Base-by-base conservation (phyloP, 1,284 basidiomycete genomes). In the Xerocomus amazonicus region DNA sequence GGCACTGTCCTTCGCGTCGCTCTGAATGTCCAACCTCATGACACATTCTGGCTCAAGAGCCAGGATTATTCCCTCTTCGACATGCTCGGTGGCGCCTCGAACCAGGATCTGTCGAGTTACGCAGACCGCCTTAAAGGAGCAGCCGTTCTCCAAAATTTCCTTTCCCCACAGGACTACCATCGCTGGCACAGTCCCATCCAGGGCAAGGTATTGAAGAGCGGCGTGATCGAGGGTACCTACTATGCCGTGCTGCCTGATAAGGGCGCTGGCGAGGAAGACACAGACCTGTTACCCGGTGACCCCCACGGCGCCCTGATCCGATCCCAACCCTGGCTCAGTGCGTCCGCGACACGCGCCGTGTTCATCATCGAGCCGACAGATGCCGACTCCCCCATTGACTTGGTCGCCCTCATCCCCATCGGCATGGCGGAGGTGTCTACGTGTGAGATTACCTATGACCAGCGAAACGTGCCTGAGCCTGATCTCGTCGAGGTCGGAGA, bases 371-470 rank as follows among this genome's bases (percentile, higher is more conserved):
- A 77, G 45, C 65, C 75, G 6, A 69, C 73, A 23, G 73, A 77
- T 19, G 16, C 43, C 7, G 27, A 9, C 28, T 31, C 29, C 8
- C 29, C 29, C 29, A 29, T 38, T 4, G 44, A 26, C 2, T 23
- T 77, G 48, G 69, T 79, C 61, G 72, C 70, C 42, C 77, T 81
- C 59, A 67, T 81, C 9, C 76, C 62, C 0, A 69, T 81, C 19
- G 80, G 80, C 0, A 80, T 83, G 78, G 69, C 67, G 0, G 79
- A 82, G 59, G 76, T 81, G 1, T 80, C 79, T 7, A 77, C 76
- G 4, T 76, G 74, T 47, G 68, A 75, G 19, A 42, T 63, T 1
- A 12, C 38, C 4, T 26, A 28, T 31, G 29, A 9, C 12, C 23
- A 5, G 36, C 14, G 3, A 27, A 17, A 0, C 13, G 56, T 27